Base-by-base conservation (phyloP, 164 flowering plant genomes). In the Chimonanthus praecox region DNA sequence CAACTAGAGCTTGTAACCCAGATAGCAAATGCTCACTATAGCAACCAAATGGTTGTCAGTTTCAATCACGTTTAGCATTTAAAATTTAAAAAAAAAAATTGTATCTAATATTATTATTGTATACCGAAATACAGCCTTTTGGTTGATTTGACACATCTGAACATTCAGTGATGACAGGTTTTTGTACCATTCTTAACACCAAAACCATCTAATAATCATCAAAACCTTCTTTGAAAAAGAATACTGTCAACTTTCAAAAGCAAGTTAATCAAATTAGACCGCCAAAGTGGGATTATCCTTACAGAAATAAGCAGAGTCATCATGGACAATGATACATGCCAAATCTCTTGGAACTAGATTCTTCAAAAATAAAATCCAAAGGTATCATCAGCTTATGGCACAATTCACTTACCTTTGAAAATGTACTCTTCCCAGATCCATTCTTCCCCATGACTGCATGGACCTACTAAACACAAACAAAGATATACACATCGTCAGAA, bases 401-500 rank as follows among this genome's bases (percentile, higher is more conserved):
- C 45, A 64, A 65, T 51, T 47, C 49, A 79, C 87, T 45, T 60
- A 92, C 99, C 97, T 94, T 96, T 18, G 99, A 83, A 73, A 94
- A 92, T 47, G 99, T 96, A 87, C 99, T 96, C 87, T 96, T 96
- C 73, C 99, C 98, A 66, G 99, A 96, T 81, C 99, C 99, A 80
- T 96, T 96, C 86, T 89, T 88, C 74, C 99, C 98, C 99, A 96
- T 96, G 62, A 96, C 76, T 43, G 97, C 97, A 83, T 96, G 98
- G 63, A 94, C 86, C 99, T 95, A 78, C 70, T 20, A 75, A 74
- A 69, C 71, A 76, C 49, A 71, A 46, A 20, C 49, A 49, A 48
- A 49, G 13, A 66, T 13, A 64, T 44, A 67, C 58, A 16, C 47
- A 71, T 10, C 33, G 67, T 18, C 66, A 50, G 49, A 49, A 65